phyloP scores from a whole-genome alignment of 768 basidiomycete genomes.

The Lactarius akahatsu region DNA sequence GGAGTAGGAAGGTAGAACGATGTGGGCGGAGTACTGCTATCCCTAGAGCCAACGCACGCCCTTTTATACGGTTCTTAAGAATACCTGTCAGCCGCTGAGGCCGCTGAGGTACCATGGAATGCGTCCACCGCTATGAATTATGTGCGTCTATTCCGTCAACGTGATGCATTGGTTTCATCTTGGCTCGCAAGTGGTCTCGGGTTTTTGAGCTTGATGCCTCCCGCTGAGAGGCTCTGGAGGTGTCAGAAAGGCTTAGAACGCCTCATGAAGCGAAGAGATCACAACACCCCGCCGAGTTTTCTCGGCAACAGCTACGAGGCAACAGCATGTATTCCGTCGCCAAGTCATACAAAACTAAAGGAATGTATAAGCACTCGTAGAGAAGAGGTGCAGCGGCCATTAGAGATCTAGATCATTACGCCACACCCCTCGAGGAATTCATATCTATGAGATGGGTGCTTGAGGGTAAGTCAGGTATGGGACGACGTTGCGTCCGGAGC shows the following conservation, averaged over 20 bases:
- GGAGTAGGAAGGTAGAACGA: neutral
- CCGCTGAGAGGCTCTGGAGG: neutral
- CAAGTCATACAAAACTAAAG: constrained; percentile 12
- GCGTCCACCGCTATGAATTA: neutral
- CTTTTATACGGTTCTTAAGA: constrained; percentile 4
- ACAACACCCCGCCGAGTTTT: neutral
- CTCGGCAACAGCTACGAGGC: neutral
- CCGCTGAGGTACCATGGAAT: constrained; percentile 5
- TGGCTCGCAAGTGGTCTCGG: neutral
- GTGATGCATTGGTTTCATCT: neutral
- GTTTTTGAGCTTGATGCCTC: neutral
- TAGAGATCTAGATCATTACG: constrained; percentile 8
- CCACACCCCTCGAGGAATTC: constrained; percentile 3
- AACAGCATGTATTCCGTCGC: constrained; percentile 6
- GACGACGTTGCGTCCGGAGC: constrained; percentile 5
- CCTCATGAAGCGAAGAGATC: neutral
- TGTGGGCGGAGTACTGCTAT: neutral
- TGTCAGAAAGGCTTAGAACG: neutral
- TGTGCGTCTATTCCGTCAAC: neutral
- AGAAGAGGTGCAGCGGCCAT: constrained; percentile 1
- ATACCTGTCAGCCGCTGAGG: constrained; percentile 13
- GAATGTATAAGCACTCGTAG: constrained; percentile 2
- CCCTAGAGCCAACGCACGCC: neutral
- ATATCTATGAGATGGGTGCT: neutral
- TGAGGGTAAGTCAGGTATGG: constrained; percentile 4